Evolutionary conservation across 106 monocot genomes (phyloP), one percentile per base, ranked within the genome.

Genomic region (Acanthochlamys bracteata): DNA sequence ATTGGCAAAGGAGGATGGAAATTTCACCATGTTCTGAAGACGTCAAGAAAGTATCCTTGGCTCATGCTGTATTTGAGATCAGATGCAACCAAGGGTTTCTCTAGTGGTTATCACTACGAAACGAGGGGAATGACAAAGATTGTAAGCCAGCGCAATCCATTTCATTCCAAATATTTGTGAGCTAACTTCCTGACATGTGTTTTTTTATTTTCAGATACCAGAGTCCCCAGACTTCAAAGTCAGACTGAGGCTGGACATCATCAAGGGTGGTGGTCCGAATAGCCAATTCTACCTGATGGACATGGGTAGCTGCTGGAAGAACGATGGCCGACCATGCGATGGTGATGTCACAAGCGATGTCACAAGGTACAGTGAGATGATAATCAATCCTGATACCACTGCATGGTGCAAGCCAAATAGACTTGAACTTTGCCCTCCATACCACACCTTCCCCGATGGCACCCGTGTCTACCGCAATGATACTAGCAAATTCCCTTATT

Each of bases 221-320:
- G 77, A 88, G 59, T 88, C 92, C 0, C 92, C 92, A 4, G 66
- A 88, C 64, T 88, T 92, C 78, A 84, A 88, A 64, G 88, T 88
- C 23, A 33, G 77, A 53, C 13, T 92, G 4, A 79, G 74, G 1
- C 69, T 88, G 49, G 79, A 87, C 11, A 64, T 92, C 41, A 74
- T 41, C 45, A 56, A 77, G 24, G 87, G 84, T 0, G 92, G 92
- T 0, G 92, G 87, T 0, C 68, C 81, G 1, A 79, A 75, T 17
- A 87, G 87, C 72, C 92, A 92, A 66, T 92, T 92, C 77, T 92
- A 92, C 71, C 76, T 92, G 40, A 76, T 92, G 76, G 92, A 92
- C 92, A 87, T 92, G 75, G 92, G 92, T 11, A 75, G 92, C 64
- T 92, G 92, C 82, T 92, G 87, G 92, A 92, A 92, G 70, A 92